Percentiles rank a stretch among this genome's conserved stretches.
Evolutionary conservation across 352 stramenopile species (phyloP).

Genomic region (Peronospora belbahrii): DNA sequence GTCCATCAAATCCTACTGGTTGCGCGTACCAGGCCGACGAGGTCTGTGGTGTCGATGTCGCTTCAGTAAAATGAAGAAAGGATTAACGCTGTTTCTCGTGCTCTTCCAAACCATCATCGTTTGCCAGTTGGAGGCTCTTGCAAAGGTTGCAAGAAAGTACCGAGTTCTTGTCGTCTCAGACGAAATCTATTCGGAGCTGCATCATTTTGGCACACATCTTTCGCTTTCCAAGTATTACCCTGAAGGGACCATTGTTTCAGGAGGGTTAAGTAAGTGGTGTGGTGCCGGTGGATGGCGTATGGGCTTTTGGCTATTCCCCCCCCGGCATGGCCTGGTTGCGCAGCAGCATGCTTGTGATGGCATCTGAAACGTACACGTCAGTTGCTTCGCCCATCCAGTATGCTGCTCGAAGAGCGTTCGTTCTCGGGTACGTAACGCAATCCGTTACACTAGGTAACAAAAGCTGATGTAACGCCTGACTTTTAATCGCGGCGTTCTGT

Average conservation of each 20-base stretch:
- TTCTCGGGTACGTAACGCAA: constrained; percentile 43
- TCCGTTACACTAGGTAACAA: not conserved
- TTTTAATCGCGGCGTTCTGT: constrained; percentile 8
- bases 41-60: constrained; percentile 19
- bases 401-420: constrained; percentile 70
- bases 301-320: constrained; percentile 83
- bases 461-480: constrained; percentile 6
- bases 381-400: constrained; percentile 83
- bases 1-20: constrained; percentile 77
- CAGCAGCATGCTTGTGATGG: constrained; percentile 85
- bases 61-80: not conserved
- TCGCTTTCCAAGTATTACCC: constrained; percentile 84
- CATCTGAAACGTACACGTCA: constrained; percentile 84
- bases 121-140: constrained; percentile 48
- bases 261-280: constrained; percentile 84
- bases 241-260: constrained; percentile 83
- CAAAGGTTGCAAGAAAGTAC: constrained; percentile 73
- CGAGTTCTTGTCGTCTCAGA: constrained; percentile 85
- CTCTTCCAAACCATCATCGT: not conserved
- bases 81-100: constrained; percentile 1
- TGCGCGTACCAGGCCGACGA: constrained; percentile 76
- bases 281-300: constrained; percentile 83
- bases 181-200: constrained; percentile 85
- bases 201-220: constrained; percentile 60
- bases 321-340: constrained; percentile 70